Percentiles rank a stretch among this genome's conserved stretches.
phyloP scores from a whole-genome alignment of 805 yeast genomes.

The Yamadazyma kitorensis region DNA sequence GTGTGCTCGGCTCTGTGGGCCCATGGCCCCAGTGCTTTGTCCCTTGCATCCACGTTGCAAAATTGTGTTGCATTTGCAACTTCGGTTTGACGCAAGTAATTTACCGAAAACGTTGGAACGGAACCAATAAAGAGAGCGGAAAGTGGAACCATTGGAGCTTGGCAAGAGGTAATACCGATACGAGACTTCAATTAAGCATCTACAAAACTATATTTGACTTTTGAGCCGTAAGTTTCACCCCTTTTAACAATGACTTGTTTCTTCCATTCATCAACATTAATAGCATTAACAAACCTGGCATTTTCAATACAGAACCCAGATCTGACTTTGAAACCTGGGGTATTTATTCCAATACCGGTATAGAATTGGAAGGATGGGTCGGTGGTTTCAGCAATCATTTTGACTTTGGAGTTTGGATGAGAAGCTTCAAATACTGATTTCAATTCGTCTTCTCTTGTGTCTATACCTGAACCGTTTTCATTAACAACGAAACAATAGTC shows the following conservation, averaged over 20 bases:
- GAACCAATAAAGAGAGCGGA: too few relatives aligned
- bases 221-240: constrained; percentile 54
- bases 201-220: constrained; percentile 26
- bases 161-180: too few relatives aligned
- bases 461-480: constrained; percentile 30
- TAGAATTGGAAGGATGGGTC: constrained; percentile 68
- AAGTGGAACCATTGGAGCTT: too few relatives aligned
- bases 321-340: constrained; percentile 35
- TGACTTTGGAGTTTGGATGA: constrained; percentile 42
- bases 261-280: constrained; percentile 45
- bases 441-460: constrained; percentile 44
- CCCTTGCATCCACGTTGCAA: too few relatives aligned
- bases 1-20: too few relatives aligned
- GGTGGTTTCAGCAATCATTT: constrained; percentile 48
- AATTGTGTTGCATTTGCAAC: too few relatives aligned
- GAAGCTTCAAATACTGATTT: constrained; percentile 40
- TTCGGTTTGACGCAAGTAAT: too few relatives aligned
- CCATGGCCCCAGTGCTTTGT: too few relatives aligned
- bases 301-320: constrained; percentile 65
- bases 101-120: too few relatives aligned
- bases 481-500: constrained; percentile 51
- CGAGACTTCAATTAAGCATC: not conserved
- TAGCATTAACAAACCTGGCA: constrained; percentile 55
- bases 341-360: constrained; percentile 53
- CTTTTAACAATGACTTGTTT: constrained; percentile 44